Evolutionary conservation across 768 basidiomycete genomes (phyloP).

Genomic region (Leccinum broughii): DNA sequence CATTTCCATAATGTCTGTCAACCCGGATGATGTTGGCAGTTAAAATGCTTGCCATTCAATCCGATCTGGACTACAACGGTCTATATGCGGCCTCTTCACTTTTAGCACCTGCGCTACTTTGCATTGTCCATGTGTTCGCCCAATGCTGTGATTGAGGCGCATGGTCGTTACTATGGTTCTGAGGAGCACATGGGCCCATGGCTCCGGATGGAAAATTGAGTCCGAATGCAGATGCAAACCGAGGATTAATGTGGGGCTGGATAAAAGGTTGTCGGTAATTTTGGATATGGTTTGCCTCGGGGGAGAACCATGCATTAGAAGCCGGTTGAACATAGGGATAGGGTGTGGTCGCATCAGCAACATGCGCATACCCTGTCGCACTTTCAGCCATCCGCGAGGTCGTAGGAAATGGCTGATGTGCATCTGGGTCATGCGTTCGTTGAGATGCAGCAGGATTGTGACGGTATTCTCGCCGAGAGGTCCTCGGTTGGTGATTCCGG

Average conservation of each 20-base stretch:
- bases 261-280: conserved; percentile 38
- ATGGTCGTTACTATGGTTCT: conserved; percentile 13
- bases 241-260: conserved; percentile 86
- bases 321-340: conserved; percentile 13
- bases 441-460: conserved; percentile 15
- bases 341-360: conserved; percentile 24
- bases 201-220: conserved; percentile 36
- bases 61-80: conserved; percentile 25
- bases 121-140: conserved; percentile 43
- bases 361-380: conserved; percentile 45
- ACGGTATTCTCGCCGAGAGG: conserved; percentile 21
- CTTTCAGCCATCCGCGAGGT: conserved; percentile 49
- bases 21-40: neutral
- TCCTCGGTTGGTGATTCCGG: conserved; percentile 17
- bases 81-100: conserved; percentile 29
- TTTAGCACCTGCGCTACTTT: conserved; percentile 25
- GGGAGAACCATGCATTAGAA: conserved; percentile 22
- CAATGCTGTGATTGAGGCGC: conserved; percentile 22
- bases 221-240: conserved; percentile 69
- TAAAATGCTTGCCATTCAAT: conserved; percentile 18
- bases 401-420: conserved; percentile 38
- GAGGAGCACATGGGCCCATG: conserved; percentile 26
- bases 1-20: neutral
- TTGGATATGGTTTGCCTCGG: conserved; percentile 10
- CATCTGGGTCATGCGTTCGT: conserved; percentile 34